Evolutionary conservation across 2,329 filamentous ascomycete genomes (phyloP), one percentile per base, ranked within the genome.

Genomic region (Arthrobotrys pseudoclavata): DNA sequence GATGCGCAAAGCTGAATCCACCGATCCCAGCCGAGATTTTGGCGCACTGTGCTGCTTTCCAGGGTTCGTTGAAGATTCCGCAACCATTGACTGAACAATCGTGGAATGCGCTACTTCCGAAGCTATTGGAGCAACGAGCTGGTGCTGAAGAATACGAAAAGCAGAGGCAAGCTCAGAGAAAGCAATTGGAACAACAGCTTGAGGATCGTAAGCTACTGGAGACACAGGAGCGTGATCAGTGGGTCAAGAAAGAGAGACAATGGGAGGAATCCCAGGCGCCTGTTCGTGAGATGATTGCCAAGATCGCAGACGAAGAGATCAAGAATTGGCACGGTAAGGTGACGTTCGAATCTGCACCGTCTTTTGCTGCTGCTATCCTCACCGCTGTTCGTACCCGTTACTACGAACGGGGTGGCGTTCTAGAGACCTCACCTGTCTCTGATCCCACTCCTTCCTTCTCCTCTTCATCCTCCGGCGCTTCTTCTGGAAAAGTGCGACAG

Each of bases 231-330:
- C 88, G 85, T 52, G 86, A 87, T 78, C 84, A 84, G 20, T 87
- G 89, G 81, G 89, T 91, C 79, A 86, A 88, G 31, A 85, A 89
- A 45, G 91, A 92, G 79, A 86, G 88, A 76, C 88, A 91, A 80
- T 94, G 91, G 89, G 90, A 94, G 81, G 88, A 91, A 69, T 84
- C 87, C 4, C 92, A 94, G 82, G 87, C 87, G 26, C 89, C 91
- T 0, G 84, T 93, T 26, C 89, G 91, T 55, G 87, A 89, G 64
- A 88, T 86, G 63, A 88, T 95, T 75, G 87, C 87, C 79, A 84
- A 85, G 50, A 90, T 90, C 83, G 91, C 92, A 7, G 90, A 93
- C 79, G 89, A 93, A 55, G 87, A 90, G 76, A 91, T 94, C 80
- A 86, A 89, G 72, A 85, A 85, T 45, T 95, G 91, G 92, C 85